Percentiles rank a stretch among this genome's conserved stretches.
Evolutionary conservation across 2,329 filamentous ascomycete species (phyloP).

Genomic region (Fusarium sulawesiense): DNA sequence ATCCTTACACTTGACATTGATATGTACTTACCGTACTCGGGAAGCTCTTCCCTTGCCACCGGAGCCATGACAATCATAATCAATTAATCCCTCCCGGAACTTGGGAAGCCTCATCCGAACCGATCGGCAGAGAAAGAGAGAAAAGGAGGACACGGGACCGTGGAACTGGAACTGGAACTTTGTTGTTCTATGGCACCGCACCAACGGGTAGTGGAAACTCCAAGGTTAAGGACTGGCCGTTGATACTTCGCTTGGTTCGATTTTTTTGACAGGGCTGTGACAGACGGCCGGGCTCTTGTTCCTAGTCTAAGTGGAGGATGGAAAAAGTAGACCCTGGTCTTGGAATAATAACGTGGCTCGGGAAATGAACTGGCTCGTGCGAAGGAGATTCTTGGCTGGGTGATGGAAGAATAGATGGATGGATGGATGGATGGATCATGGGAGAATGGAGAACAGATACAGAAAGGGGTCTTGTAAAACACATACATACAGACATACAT

Average conservation of each 20-base stretch:
- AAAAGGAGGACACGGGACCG: constrained; percentile 34
- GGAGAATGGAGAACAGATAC: not conserved
- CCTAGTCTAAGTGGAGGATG: constrained; percentile 6
- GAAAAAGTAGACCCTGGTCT: not conserved
- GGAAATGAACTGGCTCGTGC: constrained; percentile 41
- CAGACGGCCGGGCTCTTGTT: constrained; percentile 25
- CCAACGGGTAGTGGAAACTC: constrained; percentile 37
- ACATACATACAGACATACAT: not conserved
- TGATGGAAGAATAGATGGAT: constrained; percentile 17
- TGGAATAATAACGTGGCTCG: constrained; percentile 34
- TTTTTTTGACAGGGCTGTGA: constrained; percentile 38
- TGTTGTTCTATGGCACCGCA: constrained; percentile 2
- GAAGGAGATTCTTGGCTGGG: constrained; percentile 33
- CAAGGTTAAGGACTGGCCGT: constrained; percentile 4
- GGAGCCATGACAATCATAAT: constrained; percentile 22
- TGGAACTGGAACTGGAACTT: constrained; percentile 31
- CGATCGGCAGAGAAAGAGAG: constrained; percentile 38
- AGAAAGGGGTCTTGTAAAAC: constrained; percentile 33
- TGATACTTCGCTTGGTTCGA: not conserved
- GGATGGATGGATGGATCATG: not conserved
- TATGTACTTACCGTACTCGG: constrained; percentile 21
- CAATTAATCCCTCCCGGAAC: constrained; percentile 30
- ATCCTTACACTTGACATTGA: not conserved
- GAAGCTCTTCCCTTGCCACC: constrained; percentile 28
- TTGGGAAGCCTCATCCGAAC: constrained; percentile 39